Base-by-base conservation (phyloP, 2,329 filamentous ascomycete species). In the Apiospora phragmitis region DNA sequence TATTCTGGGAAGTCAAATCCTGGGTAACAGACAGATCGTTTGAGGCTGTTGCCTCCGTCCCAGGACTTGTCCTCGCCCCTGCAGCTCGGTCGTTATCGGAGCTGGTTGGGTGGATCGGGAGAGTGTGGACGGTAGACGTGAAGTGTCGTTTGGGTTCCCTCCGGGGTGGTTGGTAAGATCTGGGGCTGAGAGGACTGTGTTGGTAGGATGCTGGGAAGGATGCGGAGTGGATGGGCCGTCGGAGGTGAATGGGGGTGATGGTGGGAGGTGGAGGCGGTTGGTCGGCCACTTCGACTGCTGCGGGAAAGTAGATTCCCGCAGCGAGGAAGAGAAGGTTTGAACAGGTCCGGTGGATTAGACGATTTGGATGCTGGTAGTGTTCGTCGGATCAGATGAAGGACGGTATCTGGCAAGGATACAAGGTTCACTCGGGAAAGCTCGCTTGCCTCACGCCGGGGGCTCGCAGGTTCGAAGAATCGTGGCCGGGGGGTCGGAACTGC, bases 261-360 rank as follows among this genome's bases (percentile, higher is more conserved):
- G 80, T 75, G 76, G 77, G 81, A 81, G 77, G 75, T 72, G 83
- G 82, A 80, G 83, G 84, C 80, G 79, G 85, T 85, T 90, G 88
- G 89, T 92, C 88, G 88, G 91, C 92, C 92, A 93, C 91, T 87
- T 90, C 91, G 90, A 49, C 43, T 24, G 42, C 67, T 55, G 29
- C 67, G 47, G 85, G 87, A 83, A 83, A 49, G 69, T 32, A 67
- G 42, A 73, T 79, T 82, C 81, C 85, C 82, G 81, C 83, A 78
- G 76, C 75, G 71, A 76, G 62, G 67, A 73, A 62, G 55, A 74
- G 55, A 41, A 65, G 29, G 43, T 45, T 43, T 47, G 26, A 47
- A 35, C 55, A 62, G 32, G 55, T 38, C 55, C 55, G 55, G 55
- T 62, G 55, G 55, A 62, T 62, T n/a, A 62, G 55, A 62, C 32